Conservation (phyloP, 768 basidiomycete genomes). For the Leccinum subtestaceum region DNA sequence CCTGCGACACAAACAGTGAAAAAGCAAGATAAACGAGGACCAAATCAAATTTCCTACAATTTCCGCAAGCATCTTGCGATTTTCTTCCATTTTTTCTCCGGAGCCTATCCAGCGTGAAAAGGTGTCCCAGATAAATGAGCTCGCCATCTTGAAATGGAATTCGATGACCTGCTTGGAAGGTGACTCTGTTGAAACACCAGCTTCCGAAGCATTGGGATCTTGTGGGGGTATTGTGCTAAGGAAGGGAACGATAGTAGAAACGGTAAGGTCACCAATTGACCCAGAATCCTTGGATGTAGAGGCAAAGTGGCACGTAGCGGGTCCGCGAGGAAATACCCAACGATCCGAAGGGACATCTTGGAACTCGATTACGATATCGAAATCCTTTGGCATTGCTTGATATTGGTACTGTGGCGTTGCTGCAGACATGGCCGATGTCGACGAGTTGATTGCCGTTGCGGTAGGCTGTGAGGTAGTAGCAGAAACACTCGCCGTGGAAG, state of each 20-base stretch:
- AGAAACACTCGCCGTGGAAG: constrained; percentile 5
- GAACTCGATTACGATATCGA: constrained; percentile 74
- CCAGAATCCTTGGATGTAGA: constrained; percentile 14
- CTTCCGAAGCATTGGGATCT: constrained; percentile 14
- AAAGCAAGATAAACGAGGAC: not conserved
- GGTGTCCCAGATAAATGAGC: constrained; percentile 53
- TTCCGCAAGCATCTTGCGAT: constrained; percentile 41
- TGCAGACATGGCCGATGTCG: constrained; percentile 12
- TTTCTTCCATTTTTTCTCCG: constrained; percentile 49
- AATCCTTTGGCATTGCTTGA: constrained; percentile 46
- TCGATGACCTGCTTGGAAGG: constrained; percentile 36
- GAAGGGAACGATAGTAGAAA: constrained; percentile 49
- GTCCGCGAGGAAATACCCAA: constrained; percentile 66
- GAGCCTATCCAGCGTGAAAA: constrained; percentile 62
- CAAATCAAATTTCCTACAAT: constrained; percentile 37
- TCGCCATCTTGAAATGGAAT: constrained; percentile 49
- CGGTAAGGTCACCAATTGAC: constrained; percentile 32
- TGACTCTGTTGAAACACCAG: constrained; percentile 6
- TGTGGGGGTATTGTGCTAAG: constrained; percentile 19
- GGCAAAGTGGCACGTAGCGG: constrained; percentile 47
- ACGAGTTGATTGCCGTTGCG: constrained; percentile 5
- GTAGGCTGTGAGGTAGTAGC: constrained; percentile 9
- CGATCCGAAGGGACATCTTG: constrained; percentile 58
- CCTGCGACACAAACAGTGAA: constrained; percentile 28
- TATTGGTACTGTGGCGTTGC: constrained; percentile 23